Evolutionary conservation across 495 filamentous ascomycete species (phyloP).

Genomic region (Sporormia fimetaria): DNA sequence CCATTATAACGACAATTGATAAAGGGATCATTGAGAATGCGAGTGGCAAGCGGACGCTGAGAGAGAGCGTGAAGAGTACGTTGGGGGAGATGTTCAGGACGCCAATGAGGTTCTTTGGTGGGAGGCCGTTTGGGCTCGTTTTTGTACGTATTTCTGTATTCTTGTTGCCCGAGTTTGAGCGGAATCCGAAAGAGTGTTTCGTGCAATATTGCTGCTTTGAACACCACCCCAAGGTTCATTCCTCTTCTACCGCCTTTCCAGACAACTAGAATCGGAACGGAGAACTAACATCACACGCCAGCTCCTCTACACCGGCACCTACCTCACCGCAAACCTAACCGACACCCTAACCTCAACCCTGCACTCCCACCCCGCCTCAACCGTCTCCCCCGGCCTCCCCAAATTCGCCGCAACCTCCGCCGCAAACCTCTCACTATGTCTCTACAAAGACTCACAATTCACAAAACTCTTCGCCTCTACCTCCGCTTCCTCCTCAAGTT

Average conservation of each 20-base stretch:
- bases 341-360: slow-evolving; percentile 68
- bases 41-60: slow-evolving; percentile 64
- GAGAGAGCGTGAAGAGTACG: slow-evolving; percentile 51
- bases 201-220: no score
- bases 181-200: no score
- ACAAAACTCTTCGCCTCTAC: slow-evolving; percentile 62
- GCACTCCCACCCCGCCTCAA: slow-evolving; percentile 42
- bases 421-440: slow-evolving; percentile 83
- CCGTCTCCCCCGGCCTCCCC: slow-evolving; percentile 53
- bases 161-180: no score
- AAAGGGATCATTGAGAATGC: slow-evolving; percentile 95
- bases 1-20: slow-evolving; percentile 83
- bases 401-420: slow-evolving; percentile 75
- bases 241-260: neutral
- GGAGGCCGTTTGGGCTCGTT: slow-evolving; percentile 75
- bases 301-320: slow-evolving; percentile 77
- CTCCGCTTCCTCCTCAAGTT: no score
- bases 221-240: no score
- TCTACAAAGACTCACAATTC: slow-evolving; percentile 87
- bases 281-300: slow-evolving; percentile 4
- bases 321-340: slow-evolving; percentile 77
- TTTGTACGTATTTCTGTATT: no score
- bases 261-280: neutral
- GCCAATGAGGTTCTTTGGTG: slow-evolving; percentile 63
- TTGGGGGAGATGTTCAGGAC: slow-evolving; percentile 50